Evolutionary conservation across 768 basidiomycete species (phyloP), one percentile per base, ranked within the genome.

Genomic region (Lentinula detonsa): DNA sequence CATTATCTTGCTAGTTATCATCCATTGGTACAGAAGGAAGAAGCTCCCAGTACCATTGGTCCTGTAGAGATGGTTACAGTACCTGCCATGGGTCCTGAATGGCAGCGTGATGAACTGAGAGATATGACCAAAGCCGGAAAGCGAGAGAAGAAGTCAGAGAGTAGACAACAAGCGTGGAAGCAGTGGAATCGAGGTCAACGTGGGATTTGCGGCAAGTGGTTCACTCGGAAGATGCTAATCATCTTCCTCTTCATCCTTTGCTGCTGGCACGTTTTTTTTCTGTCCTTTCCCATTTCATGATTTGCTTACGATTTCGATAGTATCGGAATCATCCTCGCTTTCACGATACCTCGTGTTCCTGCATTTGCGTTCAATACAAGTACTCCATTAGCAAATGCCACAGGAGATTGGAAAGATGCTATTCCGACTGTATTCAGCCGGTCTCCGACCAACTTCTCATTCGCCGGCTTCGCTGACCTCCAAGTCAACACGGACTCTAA

Each of bases 51-150:
- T 46, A 56, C 73, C 16, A 59, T 66, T 4, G 77, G 77, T 9
- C 85, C 83, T 3, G 90, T 94, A 23, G 95, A 98, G 73, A 79
- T 95, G 71, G 88, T 96, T 48, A 96, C 95, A 0, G 93, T 97
- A 0, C 95, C 95, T 2, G 91, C 91, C 2, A 79, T 98, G 2
- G 95, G 95, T 18, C 76, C 95, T 0, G 95, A 98, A 75, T 98
- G 95, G 95, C 82, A 82, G 28, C 85, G 85, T 54, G 76, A 81
- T 18, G 95, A 98, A 70, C 73, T 97, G 71, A 82, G 80, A 52
- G 81, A 82, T 40, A 89, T 93, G 83, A 90, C 88, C 1, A 88
- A 86, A 67, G 75, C 85, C 2, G 90, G 84, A 4, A 83, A 82
- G 69, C 78, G 81, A 33, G 88, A 92, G 72, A 77, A 81, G 54